phyloP scores from a whole-genome alignment of 2,329 filamentous ascomycete genomes.

The Metarhizium brunneum region DNA sequence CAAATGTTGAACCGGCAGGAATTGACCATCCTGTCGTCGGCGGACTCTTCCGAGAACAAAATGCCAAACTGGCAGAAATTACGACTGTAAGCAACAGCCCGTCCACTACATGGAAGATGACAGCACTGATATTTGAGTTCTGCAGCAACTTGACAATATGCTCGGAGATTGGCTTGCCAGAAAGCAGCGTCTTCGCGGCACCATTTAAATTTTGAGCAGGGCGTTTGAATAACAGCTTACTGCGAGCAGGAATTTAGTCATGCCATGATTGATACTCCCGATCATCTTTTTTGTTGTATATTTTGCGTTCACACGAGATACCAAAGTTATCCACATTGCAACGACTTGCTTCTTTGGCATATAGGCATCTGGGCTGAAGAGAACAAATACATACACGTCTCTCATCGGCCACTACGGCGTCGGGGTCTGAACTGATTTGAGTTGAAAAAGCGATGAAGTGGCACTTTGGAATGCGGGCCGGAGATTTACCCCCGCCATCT shows the following conservation, averaged over 20 bases:
- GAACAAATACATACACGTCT: background rate
- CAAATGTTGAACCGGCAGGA: slow-evolving; percentile 66
- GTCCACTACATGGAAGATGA: background rate
- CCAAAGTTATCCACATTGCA: slow-evolving; percentile 1
- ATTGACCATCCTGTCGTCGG: slow-evolving; percentile 79
- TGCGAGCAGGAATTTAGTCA: background rate
- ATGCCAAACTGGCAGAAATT: slow-evolving; percentile 76
- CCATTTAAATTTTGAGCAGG: slow-evolving; percentile 22
- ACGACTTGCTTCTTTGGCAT: slow-evolving; percentile 5
- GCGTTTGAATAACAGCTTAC: background rate
- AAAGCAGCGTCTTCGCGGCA: slow-evolving; percentile 52
- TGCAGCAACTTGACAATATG: slow-evolving; percentile 73
- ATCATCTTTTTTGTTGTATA: background rate
- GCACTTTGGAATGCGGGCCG: background rate
- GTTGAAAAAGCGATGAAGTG: background rate
- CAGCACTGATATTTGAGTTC: slow-evolving; percentile 9
- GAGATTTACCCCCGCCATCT: background rate
- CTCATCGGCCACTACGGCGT: background rate
- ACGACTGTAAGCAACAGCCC: slow-evolving; percentile 48
- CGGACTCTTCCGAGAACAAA: slow-evolving; percentile 77
- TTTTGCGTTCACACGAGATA: slow-evolving; percentile 3
- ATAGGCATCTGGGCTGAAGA: slow-evolving; percentile 1
- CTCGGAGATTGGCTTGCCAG: slow-evolving; percentile 72
- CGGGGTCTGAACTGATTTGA: background rate
- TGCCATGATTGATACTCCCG: background rate